Percentiles rank a stretch among this genome's conserved stretches.
These are phyloP conservation scores for Phytophthora cryptogea DNA, from an alignment of 352 stramenopile species.

Conservation along the genomic window DNA sequence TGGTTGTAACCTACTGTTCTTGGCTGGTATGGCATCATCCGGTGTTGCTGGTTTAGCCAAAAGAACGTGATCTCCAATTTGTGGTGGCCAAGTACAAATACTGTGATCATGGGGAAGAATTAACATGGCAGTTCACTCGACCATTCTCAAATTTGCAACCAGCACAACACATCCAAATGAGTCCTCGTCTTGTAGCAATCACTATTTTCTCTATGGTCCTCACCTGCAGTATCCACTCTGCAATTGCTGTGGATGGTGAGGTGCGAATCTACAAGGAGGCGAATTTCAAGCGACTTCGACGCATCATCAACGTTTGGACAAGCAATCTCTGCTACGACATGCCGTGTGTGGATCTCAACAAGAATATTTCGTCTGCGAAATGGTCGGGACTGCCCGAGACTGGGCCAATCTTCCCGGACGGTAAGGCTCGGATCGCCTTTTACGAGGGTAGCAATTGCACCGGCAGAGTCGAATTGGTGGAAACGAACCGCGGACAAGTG, in stretches of 20 bases:
- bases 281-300: slow-evolving; percentile 27
- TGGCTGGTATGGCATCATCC: slow-evolving; percentile 9
- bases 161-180: slow-evolving; percentile 8
- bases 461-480: slow-evolving; percentile 13
- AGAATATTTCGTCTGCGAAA: slow-evolving; percentile 19
- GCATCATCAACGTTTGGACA: slow-evolving; percentile 14
- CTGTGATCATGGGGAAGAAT: slow-evolving; percentile 2
- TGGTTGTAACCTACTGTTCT: background rate
- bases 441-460: slow-evolving; percentile 29
- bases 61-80: slow-evolving; percentile 6
- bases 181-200: background rate
- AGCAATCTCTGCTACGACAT: slow-evolving; percentile 34
- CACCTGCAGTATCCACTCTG: background rate
- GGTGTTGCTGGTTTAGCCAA: background rate
- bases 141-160: slow-evolving; percentile 21
- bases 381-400: slow-evolving; percentile 19
- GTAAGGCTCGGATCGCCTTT: slow-evolving; percentile 25
- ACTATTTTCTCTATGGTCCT: slow-evolving; percentile 1
- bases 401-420: slow-evolving; percentile 9
- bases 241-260: slow-evolving; percentile 20
- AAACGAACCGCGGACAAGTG: slow-evolving; percentile 13
- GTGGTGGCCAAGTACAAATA: background rate
- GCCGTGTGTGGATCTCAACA: slow-evolving; percentile 15
- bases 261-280: slow-evolving; percentile 31
- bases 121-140: background rate